phyloP scores from a whole-genome alignment of 2,329 filamentous ascomycete species.

The Trichophyton rubrum region DNA sequence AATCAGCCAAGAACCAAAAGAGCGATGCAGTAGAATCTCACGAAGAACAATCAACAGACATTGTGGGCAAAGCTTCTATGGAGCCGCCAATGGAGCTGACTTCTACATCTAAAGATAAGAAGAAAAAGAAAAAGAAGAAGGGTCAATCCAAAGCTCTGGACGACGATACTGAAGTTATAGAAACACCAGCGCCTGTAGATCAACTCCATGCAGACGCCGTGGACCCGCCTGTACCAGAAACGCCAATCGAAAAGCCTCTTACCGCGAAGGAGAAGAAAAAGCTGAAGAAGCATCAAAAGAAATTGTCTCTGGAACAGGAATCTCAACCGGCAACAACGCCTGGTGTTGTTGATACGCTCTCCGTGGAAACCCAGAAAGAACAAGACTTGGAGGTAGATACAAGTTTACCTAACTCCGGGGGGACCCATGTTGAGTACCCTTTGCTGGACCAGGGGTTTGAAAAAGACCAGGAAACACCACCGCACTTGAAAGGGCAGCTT shows the following conservation, averaged over 20 bases:
- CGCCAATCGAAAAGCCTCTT: neutral
- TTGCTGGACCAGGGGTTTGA: neutral
- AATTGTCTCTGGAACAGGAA: neutral
- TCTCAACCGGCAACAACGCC: neutral
- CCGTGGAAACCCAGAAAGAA: neutral
- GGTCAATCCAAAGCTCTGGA: neutral
- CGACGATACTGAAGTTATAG: neutral
- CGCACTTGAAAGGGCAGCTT: neutral
- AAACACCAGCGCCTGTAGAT: neutral
- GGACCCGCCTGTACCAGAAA: neutral
- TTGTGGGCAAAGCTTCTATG: neutral
- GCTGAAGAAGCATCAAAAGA: neutral
- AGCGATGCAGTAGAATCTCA: neutral
- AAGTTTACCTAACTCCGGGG: neutral
- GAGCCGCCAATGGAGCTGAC: neutral
- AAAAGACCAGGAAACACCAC: neutral
- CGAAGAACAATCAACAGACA: neutral
- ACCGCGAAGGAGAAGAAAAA: conserved; percentile 6
- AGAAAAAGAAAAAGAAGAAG: conserved; percentile 1
- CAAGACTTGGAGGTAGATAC: neutral
- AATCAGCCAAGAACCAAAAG: neutral
- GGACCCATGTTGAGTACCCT: neutral
- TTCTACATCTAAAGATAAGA: neutral
- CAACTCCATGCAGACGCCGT: neutral
- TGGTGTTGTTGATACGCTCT: neutral